Conservation (phyloP, 306 rosid species). For the Prunus dulcis region DNA sequence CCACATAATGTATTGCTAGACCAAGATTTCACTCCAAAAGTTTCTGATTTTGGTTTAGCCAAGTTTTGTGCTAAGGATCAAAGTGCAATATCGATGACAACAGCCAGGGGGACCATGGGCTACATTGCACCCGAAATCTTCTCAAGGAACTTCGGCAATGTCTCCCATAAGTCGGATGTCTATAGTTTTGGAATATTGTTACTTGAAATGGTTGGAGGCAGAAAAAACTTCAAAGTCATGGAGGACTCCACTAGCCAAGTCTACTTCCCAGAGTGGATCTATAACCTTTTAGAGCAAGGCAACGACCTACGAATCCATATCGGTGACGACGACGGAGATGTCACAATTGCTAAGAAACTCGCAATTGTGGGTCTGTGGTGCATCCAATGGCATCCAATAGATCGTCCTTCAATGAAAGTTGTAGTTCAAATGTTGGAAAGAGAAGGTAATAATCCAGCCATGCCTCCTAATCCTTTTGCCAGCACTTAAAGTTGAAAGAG, state of each 20-base stretch:
- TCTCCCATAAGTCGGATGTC: slow-evolving; percentile 21
- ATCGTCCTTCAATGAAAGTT: not conserved
- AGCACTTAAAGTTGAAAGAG: not conserved
- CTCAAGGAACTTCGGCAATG: slow-evolving; percentile 31
- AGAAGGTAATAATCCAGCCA: not conserved
- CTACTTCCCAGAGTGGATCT: slow-evolving; percentile 8
- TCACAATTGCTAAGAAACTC: not conserved
- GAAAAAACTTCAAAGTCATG: not conserved
- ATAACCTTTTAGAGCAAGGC: not conserved
- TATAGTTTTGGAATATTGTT: slow-evolving; percentile 33
- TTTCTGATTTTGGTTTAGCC: slow-evolving; percentile 35
- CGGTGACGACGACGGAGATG: not conserved
- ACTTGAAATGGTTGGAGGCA: slow-evolving; percentile 34
- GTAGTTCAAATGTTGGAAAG: not conserved
- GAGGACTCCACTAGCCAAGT: slow-evolving; percentile 7
- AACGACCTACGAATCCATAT: not conserved
- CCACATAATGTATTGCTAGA: slow-evolving; percentile 35
- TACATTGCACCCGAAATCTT: slow-evolving; percentile 38
- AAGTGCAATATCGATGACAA: slow-evolving; percentile 30
- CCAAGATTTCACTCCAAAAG: slow-evolving; percentile 22
- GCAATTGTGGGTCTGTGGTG: slow-evolving; percentile 2
- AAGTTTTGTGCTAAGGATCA: slow-evolving; percentile 36
- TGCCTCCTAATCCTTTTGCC: not conserved
- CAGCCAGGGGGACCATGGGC: slow-evolving; percentile 35
- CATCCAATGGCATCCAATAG: not conserved